These are phyloP conservation scores for Holtermanniella nyarrowii DNA, from an alignment of 768 basidiomycete genomes.

Conservation along the genomic window DNA sequence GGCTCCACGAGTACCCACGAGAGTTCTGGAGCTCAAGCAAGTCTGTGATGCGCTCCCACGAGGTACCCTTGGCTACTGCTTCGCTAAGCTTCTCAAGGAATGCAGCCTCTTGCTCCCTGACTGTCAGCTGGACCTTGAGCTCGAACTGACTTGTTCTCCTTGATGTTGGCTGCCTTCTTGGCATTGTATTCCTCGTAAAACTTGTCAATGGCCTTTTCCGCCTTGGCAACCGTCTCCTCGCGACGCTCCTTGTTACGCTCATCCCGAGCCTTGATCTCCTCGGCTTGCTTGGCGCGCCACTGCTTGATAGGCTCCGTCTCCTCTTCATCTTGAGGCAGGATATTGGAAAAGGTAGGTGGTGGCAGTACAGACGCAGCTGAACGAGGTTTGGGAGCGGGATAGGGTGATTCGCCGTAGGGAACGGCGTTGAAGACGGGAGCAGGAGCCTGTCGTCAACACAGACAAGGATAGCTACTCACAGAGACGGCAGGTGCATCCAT, in stretches of 20 bases:
- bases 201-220: conserved; percentile 43
- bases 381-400: conserved; percentile 22
- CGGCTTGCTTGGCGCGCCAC: conserved; percentile 79
- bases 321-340: conserved; percentile 23
- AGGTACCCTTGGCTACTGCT: conserved; percentile 75
- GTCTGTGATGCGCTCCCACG: conserved; percentile 88
- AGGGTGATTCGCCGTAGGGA: conserved; percentile 38
- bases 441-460: conserved; percentile 12
- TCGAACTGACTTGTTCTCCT: conserved; percentile 82
- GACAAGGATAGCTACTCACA: conserved; percentile 14
- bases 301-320: conserved; percentile 48
- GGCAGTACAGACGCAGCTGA: conserved; percentile 31
- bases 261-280: conserved; percentile 73
- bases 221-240: conserved; percentile 71
- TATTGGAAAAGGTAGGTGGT: conserved; percentile 31
- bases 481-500: conserved; percentile 29
- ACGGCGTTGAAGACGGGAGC: conserved; percentile 33
- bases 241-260: conserved; percentile 64
- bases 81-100: conserved; percentile 64
- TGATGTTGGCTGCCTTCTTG: conserved; percentile 81
- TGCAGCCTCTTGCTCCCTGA: conserved; percentile 74
- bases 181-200: conserved; percentile 50
- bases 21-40: conserved; percentile 84
- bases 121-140: neutral
- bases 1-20: conserved; percentile 45